Conservation (phyloP, 2,329 filamentous ascomycete genomes). For the Xylariaceae sp. region DNA sequence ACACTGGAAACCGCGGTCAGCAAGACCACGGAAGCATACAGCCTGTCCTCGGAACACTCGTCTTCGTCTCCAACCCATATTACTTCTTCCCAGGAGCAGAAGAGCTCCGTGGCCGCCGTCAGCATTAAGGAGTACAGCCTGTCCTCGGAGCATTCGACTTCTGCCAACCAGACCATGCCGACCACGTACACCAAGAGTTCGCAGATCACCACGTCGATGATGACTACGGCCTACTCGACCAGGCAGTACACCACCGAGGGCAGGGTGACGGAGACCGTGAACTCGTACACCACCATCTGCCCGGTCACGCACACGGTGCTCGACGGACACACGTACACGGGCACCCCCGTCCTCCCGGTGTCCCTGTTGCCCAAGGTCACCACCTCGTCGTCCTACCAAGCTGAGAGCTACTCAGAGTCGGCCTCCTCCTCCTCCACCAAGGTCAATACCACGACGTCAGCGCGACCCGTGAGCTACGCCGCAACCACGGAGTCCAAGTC, state of each 20-base stretch:
- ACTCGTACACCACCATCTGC: slow-evolving; percentile 24
- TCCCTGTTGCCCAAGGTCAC: too few species aligned
- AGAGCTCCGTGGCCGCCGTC: slow-evolving; percentile 9
- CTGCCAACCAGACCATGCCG: slow-evolving; percentile 14
- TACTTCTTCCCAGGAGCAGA: slow-evolving; percentile 4
- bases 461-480: background rate
- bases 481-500: slow-evolving; percentile 2
- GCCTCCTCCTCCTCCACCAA: background rate
- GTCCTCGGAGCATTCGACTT: background rate
- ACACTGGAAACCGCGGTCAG: slow-evolving; percentile 5
- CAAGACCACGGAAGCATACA: background rate
- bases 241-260: slow-evolving; percentile 22
- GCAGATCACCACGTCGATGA: slow-evolving; percentile 18
- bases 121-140: slow-evolving; percentile 5
- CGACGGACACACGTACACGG: slow-evolving; percentile 19
- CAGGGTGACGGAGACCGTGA: slow-evolving; percentile 21
- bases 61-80: slow-evolving; percentile 7
- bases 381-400: background rate
- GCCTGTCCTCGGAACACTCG: slow-evolving; percentile 3
- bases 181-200: slow-evolving; percentile 22
- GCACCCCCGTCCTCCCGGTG: slow-evolving; percentile 2
- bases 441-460: background rate
- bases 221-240: slow-evolving; percentile 25
- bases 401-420: background rate
- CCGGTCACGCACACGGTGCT: slow-evolving; percentile 24